Evolutionary conservation across 495 filamentous ascomycete species (phyloP).

Genomic region (Daldinia bambusicola): DNA sequence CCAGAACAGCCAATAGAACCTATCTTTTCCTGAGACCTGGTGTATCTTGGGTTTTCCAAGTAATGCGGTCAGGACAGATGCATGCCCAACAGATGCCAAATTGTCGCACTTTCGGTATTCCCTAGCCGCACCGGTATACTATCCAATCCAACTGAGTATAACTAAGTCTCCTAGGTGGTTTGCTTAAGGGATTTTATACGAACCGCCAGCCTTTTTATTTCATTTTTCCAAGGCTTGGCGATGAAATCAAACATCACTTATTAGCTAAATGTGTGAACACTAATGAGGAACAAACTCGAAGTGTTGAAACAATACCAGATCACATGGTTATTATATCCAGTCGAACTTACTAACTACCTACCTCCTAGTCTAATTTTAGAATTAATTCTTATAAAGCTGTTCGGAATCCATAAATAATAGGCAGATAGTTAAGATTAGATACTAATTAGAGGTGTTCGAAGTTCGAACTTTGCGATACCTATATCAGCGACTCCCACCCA

Average conservation of each 20-base stretch:
- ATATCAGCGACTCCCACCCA: background rate
- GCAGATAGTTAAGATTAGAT: no score
- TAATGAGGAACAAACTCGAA: background rate
- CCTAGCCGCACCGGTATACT: constrained; percentile 19
- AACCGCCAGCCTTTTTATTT: background rate
- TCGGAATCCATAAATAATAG: background rate
- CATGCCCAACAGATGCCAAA: constrained; percentile 37
- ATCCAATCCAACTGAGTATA: constrained; percentile 23
- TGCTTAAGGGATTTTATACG: background rate
- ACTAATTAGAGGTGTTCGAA: background rate
- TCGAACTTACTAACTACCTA: no score
- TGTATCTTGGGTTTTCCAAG: background rate
- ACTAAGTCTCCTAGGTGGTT: constrained; percentile 26
- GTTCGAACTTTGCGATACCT: no score
- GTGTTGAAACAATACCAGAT: background rate
- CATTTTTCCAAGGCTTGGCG: background rate
- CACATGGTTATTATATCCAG: background rate
- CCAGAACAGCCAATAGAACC: constrained; percentile 27
- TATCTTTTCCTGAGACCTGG: constrained; percentile 14
- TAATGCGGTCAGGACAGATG: constrained; percentile 41
- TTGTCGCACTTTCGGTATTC: constrained; percentile 21
- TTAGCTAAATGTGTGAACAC: background rate
- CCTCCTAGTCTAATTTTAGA: background rate
- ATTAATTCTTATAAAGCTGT: background rate
- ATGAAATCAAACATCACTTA: background rate